Evolutionary conservation across 1,284 basidiomycete species (phyloP).

Genomic region (Ganoderma meredithae): DNA sequence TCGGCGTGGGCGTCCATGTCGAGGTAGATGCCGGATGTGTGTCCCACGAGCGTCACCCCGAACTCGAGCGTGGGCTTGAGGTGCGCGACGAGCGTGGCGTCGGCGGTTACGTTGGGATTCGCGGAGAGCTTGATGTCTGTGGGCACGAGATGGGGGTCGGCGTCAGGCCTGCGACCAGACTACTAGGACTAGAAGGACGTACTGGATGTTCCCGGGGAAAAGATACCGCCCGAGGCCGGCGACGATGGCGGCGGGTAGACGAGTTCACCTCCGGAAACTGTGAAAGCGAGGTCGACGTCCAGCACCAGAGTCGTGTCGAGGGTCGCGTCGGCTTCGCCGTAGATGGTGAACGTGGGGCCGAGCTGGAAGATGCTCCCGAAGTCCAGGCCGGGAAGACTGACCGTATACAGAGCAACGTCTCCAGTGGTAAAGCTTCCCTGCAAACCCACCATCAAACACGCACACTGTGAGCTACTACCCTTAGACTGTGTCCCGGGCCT

Average conservation of each 20-base stretch:
- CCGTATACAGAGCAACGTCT: background rate
- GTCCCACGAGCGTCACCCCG: too few species aligned
- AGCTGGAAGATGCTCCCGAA: constrained; percentile 40
- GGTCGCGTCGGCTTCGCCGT: constrained; percentile 35
- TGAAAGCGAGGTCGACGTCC: constrained; percentile 46
- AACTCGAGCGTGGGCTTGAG: too few species aligned
- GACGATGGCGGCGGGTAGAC: constrained; percentile 52
- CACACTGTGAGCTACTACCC: background rate
- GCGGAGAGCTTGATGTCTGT: too few species aligned
- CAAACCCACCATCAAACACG: background rate
- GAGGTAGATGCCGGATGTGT: too few species aligned
- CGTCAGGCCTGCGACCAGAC: too few species aligned
- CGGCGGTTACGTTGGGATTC: too few species aligned
- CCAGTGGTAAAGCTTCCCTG: constrained; percentile 10
- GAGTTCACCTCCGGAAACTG: constrained; percentile 44
- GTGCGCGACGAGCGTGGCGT: too few species aligned
- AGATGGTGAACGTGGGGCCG: constrained; percentile 45
- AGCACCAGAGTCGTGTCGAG: constrained; percentile 49
- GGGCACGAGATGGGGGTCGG: too few species aligned
- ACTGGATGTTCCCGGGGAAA: constrained; percentile 43
- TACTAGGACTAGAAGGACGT: constrained; percentile 27
- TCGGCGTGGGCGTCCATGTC: too few species aligned
- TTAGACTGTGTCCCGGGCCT: background rate
- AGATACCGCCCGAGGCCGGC: constrained; percentile 5
- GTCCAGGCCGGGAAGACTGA: background rate